Base-by-base conservation (phyloP, 148 eudicot genomes). In the Nyssa sinensis region DNA sequence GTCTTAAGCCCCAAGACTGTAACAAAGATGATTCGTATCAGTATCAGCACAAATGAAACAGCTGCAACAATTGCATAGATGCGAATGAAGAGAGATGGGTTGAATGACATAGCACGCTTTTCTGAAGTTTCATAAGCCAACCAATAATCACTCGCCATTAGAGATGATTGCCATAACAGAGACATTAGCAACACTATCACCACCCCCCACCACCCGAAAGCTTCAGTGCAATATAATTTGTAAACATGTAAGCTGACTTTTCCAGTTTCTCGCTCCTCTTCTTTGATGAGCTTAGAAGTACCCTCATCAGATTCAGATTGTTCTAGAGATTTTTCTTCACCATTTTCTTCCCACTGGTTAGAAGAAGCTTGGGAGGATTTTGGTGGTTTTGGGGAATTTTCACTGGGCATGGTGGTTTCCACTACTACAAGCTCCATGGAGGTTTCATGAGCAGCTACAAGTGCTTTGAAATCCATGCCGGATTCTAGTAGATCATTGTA, bases 351-450 rank as follows among this genome's bases (percentile, higher is more conserved):
- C 21, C 78, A 59, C 19, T 64, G 75, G 33, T 79, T 78, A 12
- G 80, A 67, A 32, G 77, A 79, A 57, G 75, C 65, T 74, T 61
- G 74, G 39, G 88, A 74, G 37, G 81, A 58, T 66, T 81, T 86
- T 32, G 70, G 60, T 21, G 64, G 71, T 60, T 30, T 76, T 1
- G 89, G 86, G 41, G 88, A 80, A 65, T 44, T 81, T 47, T 75
- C 74, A 2, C 32, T 34, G 24, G 84, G 73, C 23, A 62, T 59
- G 16, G 57, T 53, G 64, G 72, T 75, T 53, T 83, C 88, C 28
- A 73, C 84, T 72, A 92, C 97, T n/a, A 95, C 94, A 33, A 92
- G 94, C 35, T 90, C 93, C 97, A 95, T 92, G 32, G 97, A 95
- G 62, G 93, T 82, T 44, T 90, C 96, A 57, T 95, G 97, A 64